Evolutionary conservation across 108 stramenopile genomes (phyloP).

Genomic region (Fragilariopsis cylindrus): DNA sequence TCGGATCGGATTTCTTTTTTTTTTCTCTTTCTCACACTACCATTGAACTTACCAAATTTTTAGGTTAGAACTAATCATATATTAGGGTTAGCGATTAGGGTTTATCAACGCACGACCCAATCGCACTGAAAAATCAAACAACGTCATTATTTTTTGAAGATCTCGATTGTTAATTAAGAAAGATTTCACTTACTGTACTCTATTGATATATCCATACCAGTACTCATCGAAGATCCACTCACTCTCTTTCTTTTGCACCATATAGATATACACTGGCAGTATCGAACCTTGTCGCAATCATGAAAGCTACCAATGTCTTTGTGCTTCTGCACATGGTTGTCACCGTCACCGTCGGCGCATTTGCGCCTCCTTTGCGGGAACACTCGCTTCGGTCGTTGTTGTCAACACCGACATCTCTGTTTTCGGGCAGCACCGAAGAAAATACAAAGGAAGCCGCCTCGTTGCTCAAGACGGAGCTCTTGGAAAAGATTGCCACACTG

Average conservation of each 20-base stretch:
- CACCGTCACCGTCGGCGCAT: not conserved
- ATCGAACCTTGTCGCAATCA: not conserved
- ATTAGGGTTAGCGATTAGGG: not conserved
- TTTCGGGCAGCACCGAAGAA: not conserved
- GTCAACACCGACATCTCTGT: not conserved
- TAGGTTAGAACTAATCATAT: no score
- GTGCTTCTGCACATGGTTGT: not conserved
- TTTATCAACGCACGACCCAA: not conserved
- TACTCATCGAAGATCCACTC: no score
- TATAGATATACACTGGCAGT: no score
- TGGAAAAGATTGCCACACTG: conserved; percentile 31
- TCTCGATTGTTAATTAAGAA: no score
- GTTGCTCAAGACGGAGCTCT: conserved; percentile 36
- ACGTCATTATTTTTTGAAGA: no score
- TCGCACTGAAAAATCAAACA: no score
- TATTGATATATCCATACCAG: no score
- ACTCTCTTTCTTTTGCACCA: no score
- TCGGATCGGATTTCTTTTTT: not conserved
- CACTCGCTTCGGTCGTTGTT: not conserved
- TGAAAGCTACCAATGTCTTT: not conserved
- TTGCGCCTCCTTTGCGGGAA: not conserved
- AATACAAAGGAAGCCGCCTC: not conserved
- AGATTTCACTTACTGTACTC: no score
- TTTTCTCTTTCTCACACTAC: not conserved
- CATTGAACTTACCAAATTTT: not conserved